Evolutionary conservation across 352 stramenopile species (phyloP).

Genomic region (Peronospora farinosa): DNA sequence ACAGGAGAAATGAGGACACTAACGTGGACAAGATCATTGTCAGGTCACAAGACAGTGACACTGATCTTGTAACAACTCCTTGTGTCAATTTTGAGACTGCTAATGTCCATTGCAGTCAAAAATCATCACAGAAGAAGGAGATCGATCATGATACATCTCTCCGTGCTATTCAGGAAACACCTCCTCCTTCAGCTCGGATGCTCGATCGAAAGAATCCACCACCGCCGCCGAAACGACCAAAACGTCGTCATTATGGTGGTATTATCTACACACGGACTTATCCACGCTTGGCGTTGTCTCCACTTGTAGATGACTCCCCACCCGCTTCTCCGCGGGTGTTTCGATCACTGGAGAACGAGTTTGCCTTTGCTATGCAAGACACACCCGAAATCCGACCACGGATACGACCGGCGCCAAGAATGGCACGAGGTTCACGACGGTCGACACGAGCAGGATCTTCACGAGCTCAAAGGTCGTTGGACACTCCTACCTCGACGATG

Average conservation of each 20-base stretch:
- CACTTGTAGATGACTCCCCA: constrained; percentile 34
- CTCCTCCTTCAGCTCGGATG: constrained; percentile 59
- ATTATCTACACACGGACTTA: constrained; percentile 31
- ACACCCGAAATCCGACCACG: constrained; percentile 39
- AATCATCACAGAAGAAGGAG: constrained; percentile 24
- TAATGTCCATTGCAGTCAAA: constrained; percentile 17
- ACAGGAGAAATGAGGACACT: constrained; percentile 16
- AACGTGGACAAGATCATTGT: constrained; percentile 22
- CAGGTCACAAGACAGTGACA: constrained; percentile 23
- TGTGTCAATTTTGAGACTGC: constrained; percentile 25
- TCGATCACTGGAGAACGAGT: constrained; percentile 58
- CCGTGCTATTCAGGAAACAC: constrained; percentile 47
- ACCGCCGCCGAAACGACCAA: constrained; percentile 38
- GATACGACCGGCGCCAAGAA: constrained; percentile 41
- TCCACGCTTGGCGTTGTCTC: constrained; percentile 31
- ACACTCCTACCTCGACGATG: constrained; percentile 51
- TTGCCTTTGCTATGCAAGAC: constrained; percentile 52
- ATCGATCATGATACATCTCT: constrained; percentile 21
- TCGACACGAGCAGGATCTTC: constrained; percentile 30
- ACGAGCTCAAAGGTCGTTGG: constrained; percentile 35
- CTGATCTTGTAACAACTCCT: constrained; percentile 16
- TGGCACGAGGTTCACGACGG: constrained; percentile 38
- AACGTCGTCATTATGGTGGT: constrained; percentile 18
- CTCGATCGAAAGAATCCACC: constrained; percentile 61
- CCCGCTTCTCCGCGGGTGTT: constrained; percentile 40